These are phyloP conservation scores for Pseudocercospora ulei DNA, from an alignment of 2,329 filamentous ascomycete genomes.

Conservation along the genomic window DNA sequence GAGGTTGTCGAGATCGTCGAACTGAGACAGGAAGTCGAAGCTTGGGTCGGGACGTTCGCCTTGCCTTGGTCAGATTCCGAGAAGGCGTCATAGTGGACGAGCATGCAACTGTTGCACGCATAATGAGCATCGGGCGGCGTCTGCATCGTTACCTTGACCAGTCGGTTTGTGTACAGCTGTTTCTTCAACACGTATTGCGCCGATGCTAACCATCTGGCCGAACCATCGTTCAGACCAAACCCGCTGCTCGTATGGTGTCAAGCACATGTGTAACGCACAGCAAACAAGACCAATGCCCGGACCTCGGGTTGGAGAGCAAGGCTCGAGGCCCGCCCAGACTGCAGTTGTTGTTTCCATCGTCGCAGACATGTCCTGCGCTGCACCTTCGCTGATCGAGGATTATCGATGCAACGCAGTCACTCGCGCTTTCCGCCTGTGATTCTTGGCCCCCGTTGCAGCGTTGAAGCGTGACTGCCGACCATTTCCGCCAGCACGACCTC, in stretches of 20 bases:
- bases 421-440: too few relatives aligned
- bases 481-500: too few relatives aligned
- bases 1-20: constrained; percentile 61
- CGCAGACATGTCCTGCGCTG: too few relatives aligned
- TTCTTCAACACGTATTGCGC: constrained; percentile 3
- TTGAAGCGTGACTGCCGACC: too few relatives aligned
- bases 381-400: too few relatives aligned
- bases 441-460: too few relatives aligned
- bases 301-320: constrained; percentile 8
- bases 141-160: constrained; percentile 7
- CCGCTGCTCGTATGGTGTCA: not conserved
- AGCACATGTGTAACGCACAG: too few relatives aligned
- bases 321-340: not conserved
- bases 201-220: too few relatives aligned
- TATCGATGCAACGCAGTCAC: too few relatives aligned
- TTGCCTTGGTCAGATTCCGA: constrained; percentile 49
- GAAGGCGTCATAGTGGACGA: constrained; percentile 8
- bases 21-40: constrained; percentile 62
- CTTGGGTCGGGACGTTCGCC: constrained; percentile 66
- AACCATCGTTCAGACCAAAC: too few relatives aligned
- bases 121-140: constrained; percentile 1
- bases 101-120: not conserved
- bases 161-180: constrained; percentile 12
- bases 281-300: too few relatives aligned
- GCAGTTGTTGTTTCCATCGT: constrained; percentile 2